Conservation (phyloP, 371 early-diverging fungal species). For the Enteropsectra breve region DNA sequence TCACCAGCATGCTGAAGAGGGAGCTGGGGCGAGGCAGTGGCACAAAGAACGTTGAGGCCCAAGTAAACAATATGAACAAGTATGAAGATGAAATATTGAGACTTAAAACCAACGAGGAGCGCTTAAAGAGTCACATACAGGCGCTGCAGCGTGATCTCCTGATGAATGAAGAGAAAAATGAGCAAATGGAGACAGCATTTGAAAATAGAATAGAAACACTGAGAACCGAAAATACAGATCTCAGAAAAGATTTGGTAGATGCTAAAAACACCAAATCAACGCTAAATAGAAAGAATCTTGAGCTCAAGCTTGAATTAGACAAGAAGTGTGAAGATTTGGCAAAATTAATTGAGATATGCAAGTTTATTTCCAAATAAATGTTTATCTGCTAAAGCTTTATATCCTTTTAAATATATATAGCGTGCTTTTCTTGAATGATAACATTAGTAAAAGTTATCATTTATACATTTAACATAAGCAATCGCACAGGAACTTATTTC, state of each 20-base stretch:
- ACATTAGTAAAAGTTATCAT: too few species aligned
- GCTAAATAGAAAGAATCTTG: background rate
- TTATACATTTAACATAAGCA: too few species aligned
- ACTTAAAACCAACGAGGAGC: constrained; percentile 15
- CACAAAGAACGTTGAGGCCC: background rate
- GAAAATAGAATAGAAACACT: constrained; percentile 11
- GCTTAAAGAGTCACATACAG: constrained; percentile 34
- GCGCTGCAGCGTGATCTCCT: constrained; percentile 40
- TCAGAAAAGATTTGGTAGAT: background rate
- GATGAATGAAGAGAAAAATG: constrained; percentile 24
- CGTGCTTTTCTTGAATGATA: too few species aligned
- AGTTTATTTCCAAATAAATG: constrained; percentile 15
- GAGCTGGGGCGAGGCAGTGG: constrained; percentile 3
- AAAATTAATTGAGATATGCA: constrained; percentile 34
- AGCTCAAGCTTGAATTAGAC: background rate
- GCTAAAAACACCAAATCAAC: background rate
- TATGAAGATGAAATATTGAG: constrained; percentile 31
- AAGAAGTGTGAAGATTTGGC: constrained; percentile 25
- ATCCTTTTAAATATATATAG: too few species aligned
- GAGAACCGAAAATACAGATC: background rate
- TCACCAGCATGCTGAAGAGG: constrained; percentile 29
- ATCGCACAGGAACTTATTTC: too few species aligned
- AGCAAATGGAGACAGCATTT: constrained; percentile 4
- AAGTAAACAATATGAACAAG: background rate
- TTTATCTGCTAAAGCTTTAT: too few species aligned